phyloP scores from a whole-genome alignment of 2,329 filamentous ascomycete genomes.

The Cyclaneusma minus region DNA sequence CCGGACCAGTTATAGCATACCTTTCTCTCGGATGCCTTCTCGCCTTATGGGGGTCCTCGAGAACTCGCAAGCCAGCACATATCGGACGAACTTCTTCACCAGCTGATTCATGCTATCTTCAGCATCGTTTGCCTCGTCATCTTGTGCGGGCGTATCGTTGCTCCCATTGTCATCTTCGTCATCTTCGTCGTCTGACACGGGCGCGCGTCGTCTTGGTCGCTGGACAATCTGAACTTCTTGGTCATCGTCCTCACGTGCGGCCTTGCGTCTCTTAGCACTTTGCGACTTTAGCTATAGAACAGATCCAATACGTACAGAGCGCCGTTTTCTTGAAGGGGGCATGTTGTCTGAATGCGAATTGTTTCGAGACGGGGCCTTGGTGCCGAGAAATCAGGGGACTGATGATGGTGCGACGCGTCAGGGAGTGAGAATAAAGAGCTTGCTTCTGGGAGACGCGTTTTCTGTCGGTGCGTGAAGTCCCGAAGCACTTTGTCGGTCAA shows the following conservation, averaged over 20 bases:
- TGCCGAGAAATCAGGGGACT: no score
- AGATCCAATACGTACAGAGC: slow-evolving; percentile 7
- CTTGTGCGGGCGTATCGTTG: slow-evolving; percentile 6
- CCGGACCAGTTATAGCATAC: slow-evolving; percentile 20
- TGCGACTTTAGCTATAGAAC: background rate
- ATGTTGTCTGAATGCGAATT: slow-evolving; percentile 8
- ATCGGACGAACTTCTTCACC: slow-evolving; percentile 53
- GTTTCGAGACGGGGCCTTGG: no score
- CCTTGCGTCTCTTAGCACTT: slow-evolving; percentile 7
- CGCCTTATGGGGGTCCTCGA: slow-evolving; percentile 42
- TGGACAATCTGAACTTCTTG: slow-evolving; percentile 14
- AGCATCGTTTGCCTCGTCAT: slow-evolving; percentile 12
- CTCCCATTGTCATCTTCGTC: slow-evolving; percentile 10
- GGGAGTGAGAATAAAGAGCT: no score
- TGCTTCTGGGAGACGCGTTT: no score
- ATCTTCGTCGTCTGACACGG: slow-evolving; percentile 11
- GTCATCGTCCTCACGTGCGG: slow-evolving; percentile 12
- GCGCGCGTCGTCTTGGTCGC: slow-evolving; percentile 6
- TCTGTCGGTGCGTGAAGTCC: no score
- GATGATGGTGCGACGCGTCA: no score
- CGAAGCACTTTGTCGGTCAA: no score
- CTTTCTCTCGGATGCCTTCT: slow-evolving; percentile 48
- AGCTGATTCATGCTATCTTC: slow-evolving; percentile 26
- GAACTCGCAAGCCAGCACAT: slow-evolving; percentile 51
- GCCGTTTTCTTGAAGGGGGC: slow-evolving; percentile 13